These are phyloP conservation scores for Botryosphaeria dothidea DNA, from an alignment of 2,329 filamentous ascomycete genomes.

Conservation along the genomic window DNA sequence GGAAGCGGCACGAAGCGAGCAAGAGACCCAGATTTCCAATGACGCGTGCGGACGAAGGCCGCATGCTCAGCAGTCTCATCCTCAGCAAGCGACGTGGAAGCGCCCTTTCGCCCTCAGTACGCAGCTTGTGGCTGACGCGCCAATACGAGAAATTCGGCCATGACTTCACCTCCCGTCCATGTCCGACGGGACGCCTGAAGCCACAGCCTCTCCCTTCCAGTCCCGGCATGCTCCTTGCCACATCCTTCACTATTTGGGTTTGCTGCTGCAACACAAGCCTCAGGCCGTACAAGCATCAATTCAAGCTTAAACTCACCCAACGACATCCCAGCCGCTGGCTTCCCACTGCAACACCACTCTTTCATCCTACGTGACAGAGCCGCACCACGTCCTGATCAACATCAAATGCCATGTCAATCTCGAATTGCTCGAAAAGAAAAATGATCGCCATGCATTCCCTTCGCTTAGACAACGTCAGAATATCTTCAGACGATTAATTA, in stretches of 20 bases:
- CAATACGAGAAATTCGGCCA: neutral
- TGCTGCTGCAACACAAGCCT: neutral
- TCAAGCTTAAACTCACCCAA: constrained; percentile 4
- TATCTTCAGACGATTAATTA: too few species aligned
- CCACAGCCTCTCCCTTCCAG: neutral
- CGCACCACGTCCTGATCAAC: neutral
- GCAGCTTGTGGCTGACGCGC: neutral
- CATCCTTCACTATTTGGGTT: neutral
- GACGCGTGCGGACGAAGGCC: neutral
- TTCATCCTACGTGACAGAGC: neutral
- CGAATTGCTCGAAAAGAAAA: too few species aligned
- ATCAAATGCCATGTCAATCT: too few species aligned
- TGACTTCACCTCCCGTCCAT: too few species aligned
- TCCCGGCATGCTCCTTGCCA: neutral
- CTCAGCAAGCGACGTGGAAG: neutral
- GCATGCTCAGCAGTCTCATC: too few species aligned
- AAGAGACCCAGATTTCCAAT: neutral
- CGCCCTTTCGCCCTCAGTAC: neutral
- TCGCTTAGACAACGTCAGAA: too few species aligned
- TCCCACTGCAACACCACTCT: neutral
- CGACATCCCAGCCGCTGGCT: neutral
- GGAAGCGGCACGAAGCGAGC: neutral
- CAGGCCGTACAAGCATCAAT: constrained; percentile 5
- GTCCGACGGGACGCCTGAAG: neutral
- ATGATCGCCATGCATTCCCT: too few species aligned